phyloP scores from a whole-genome alignment of 208 protist species.

The Lotmaria passim region DNA sequence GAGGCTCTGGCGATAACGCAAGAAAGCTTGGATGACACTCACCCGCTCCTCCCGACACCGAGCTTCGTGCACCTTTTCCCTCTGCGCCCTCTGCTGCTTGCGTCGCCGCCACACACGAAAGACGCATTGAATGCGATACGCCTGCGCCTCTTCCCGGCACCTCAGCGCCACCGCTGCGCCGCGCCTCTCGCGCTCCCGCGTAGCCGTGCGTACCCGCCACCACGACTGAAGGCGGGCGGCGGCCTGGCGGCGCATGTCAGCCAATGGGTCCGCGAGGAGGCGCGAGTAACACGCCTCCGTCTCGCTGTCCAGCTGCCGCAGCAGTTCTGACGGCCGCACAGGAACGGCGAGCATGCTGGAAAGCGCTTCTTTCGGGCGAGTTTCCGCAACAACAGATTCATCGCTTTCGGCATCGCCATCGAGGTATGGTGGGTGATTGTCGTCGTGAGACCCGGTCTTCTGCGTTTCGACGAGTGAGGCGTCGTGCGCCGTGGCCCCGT shows the following conservation, averaged over 20 bases:
- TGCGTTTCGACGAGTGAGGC: neutral
- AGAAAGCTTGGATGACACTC: constrained; percentile 42
- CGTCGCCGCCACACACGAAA: constrained; percentile 46
- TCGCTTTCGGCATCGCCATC: neutral
- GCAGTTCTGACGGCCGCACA: constrained; percentile 30
- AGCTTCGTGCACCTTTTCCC: constrained; percentile 29
- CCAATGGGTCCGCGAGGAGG: constrained; percentile 20
- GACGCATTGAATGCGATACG: constrained; percentile 35
- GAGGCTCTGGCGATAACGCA: constrained; percentile 44
- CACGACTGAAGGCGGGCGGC: constrained; percentile 25
- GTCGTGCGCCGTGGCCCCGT: constrained; percentile 11
- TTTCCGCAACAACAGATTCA: neutral
- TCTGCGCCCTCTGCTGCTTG: constrained; percentile 19
- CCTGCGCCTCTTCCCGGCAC: constrained; percentile 33
- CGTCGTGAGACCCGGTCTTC: neutral
- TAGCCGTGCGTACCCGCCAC: constrained; percentile 27
- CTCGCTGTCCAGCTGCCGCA: constrained; percentile 29
- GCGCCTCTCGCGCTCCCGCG: constrained; percentile 5
- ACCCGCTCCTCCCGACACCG: constrained; percentile 28
- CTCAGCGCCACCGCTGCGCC: constrained; percentile 13
- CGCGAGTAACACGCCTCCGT: constrained; percentile 36
- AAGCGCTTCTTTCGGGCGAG: too few species aligned
- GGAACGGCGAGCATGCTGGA: constrained; percentile 7
- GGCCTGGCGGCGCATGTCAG: constrained; percentile 17
- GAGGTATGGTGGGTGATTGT: neutral